Evolutionary conservation across 352 stramenopile genomes (phyloP).

Genomic region (Albugo laibachii): DNA sequence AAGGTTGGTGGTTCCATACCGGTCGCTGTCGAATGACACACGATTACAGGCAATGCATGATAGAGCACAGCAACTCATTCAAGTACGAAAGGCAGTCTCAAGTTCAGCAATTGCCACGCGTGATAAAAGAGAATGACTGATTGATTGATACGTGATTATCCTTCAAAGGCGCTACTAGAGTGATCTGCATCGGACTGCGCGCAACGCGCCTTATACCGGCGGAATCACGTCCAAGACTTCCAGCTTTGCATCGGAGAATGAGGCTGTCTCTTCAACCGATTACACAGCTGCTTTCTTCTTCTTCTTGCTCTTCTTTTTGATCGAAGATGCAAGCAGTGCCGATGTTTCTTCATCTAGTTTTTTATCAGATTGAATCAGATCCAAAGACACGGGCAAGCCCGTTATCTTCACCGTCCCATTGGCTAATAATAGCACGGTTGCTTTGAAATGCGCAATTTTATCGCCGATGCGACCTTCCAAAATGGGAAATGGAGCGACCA

Average conservation of each 20-base stretch:
- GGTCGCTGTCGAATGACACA: neutral
- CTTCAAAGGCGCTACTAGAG: too few relatives aligned
- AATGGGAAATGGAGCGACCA: conserved; percentile 95
- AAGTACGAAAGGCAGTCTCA: conserved; percentile 12
- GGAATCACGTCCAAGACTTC: too few relatives aligned
- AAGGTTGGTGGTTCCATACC: conserved; percentile 3
- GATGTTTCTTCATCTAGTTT: conserved; percentile 83
- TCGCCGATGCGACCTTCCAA: conserved; percentile 89
- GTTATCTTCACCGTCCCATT: conserved; percentile 93
- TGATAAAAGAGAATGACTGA: too few relatives aligned
- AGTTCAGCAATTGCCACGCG: conserved; percentile 2
- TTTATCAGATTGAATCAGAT: conserved; percentile 85
- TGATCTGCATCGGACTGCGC: too few relatives aligned
- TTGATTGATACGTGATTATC: too few relatives aligned
- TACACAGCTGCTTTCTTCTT: conserved; percentile 65
- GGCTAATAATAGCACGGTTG: conserved; percentile 94
- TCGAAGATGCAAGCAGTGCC: conserved; percentile 76
- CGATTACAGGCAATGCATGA: conserved; percentile 7
- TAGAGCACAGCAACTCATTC: conserved; percentile 11
- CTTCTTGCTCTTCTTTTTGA: conserved; percentile 95
- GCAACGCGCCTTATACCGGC: too few relatives aligned
- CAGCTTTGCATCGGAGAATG: too few relatives aligned
- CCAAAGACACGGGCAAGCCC: conserved; percentile 78
- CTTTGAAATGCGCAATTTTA: conserved; percentile 98
- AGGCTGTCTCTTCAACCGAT: too few relatives aligned